Evolutionary conservation across 2,329 filamentous ascomycete genomes (phyloP), one percentile per base, ranked within the genome.

Genomic region (Apiospora phragmitis): DNA sequence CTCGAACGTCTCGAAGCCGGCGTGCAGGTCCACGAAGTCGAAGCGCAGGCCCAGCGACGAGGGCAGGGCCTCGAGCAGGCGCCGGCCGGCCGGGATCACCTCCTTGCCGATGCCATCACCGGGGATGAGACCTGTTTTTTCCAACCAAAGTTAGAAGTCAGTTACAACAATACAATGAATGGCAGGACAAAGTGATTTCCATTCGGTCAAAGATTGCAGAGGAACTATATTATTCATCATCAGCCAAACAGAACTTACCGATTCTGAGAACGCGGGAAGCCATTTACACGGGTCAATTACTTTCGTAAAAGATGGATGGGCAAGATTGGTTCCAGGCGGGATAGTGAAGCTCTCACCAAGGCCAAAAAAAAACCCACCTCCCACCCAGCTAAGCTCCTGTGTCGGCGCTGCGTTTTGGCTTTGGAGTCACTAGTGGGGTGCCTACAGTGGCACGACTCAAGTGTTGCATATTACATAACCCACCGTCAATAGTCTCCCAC

Each of bases 21-120:
- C 96, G 73, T 96, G 89, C 76, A 98, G 93, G 85, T 97, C 90
- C 76, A 96, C 90, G 83, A 98, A 99, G 81, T 92, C 93, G 88
- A 98, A 98, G 80, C 94, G 95, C 77, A 99, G 89, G 78, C 93
- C 92, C 66, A 98, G 86, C n/a, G 93, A 96, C n/a, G 92, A 83
- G 43, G 95, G 95, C 1, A 99, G 92, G 68, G 96, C 93, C 86
- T 99, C 95, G 79, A 99, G 93, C 76, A 98, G 87, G 74, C 93
- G 92, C 78, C 94, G 93, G 68, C 95, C 96, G 69, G 96, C 93
- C 75, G 96, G 96, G 83, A 99, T 98, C 82, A 99, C 96, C 85
- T 99, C 96, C 81, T 94, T 94, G 84, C 96, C 96, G 84, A 99
- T 99, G 83, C 96, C 96, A 85, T 99, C 96, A 80, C 96, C 96